A percentile compares a stretch with the other conserved stretches of the same genome.
Conservation (phyloP, 2,329 filamentous ascomycete genomes). For the Zymoseptoria pseudotritici region DNA sequence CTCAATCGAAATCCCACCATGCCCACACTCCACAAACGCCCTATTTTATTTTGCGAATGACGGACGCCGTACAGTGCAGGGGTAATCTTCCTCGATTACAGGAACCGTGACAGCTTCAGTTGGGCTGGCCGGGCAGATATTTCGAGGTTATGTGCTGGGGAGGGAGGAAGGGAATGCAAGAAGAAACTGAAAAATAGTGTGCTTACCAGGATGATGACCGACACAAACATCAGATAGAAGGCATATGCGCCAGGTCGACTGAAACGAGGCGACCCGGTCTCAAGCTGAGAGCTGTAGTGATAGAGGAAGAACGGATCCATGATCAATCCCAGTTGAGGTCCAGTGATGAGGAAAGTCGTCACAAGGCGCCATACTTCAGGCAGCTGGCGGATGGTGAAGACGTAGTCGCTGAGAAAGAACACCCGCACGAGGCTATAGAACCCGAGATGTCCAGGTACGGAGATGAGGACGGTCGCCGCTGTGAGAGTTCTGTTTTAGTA, state of each 20-base stretch:
- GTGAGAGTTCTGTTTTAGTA: conserved; percentile 58
- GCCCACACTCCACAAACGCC: conserved; percentile 42
- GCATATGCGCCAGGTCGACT: conserved; percentile 68
- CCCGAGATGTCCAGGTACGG: conserved; percentile 52
- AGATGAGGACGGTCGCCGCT: conserved; percentile 55
- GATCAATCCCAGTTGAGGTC: conserved; percentile 50
- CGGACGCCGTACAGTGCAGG: conserved; percentile 41
- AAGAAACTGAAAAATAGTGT: conserved; percentile 10
- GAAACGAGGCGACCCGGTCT: conserved; percentile 65
- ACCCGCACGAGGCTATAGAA: conserved; percentile 48
- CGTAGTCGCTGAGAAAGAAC: conserved; percentile 44
- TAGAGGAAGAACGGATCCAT: conserved; percentile 74
- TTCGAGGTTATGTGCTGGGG: conserved; percentile 46
- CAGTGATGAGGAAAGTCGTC: conserved; percentile 54
- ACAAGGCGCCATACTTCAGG: conserved; percentile 55
- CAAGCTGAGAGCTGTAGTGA: conserved; percentile 67
- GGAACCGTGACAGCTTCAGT: conserved; percentile 48
- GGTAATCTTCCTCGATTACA: conserved; percentile 49
- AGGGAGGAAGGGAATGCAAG: conserved; percentile 18
- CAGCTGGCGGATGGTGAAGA: conserved; percentile 45
- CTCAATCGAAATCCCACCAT: conserved; percentile 47
- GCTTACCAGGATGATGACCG: conserved; percentile 69
- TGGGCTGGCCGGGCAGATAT: conserved; percentile 48
- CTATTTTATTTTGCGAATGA: conserved; percentile 45
- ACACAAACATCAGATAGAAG: conserved; percentile 70